Percentiles rank a stretch among this genome's conserved stretches.
phyloP scores from a whole-genome alignment of 495 filamentous ascomycete species.

The Aspergillus asperescens region DNA sequence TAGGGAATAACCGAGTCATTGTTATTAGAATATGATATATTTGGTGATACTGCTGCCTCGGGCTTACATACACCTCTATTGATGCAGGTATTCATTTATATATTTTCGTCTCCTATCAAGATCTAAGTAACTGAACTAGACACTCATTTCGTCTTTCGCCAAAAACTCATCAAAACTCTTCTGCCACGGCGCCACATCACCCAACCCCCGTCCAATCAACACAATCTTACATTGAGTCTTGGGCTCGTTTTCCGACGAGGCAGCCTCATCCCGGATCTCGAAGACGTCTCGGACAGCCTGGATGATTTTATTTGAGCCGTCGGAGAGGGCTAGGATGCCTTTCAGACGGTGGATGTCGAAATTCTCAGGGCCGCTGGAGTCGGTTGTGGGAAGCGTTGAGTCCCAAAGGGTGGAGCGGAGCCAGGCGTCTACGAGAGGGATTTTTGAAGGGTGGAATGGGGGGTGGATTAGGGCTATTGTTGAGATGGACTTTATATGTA shows the following conservation, averaged over 20 bases:
- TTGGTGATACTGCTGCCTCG: too few relatives aligned
- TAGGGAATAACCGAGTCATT: too few relatives aligned
- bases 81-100: constrained; percentile 8
- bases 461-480: constrained; percentile 67
- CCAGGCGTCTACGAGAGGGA: constrained; percentile 71
- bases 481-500: constrained; percentile 65
- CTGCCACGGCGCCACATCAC: constrained; percentile 28
- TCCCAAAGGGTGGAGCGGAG: constrained; percentile 83
- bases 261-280: constrained; percentile 67
- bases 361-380: too few relatives aligned
- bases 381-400: constrained; percentile 44
- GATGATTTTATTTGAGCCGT: constrained; percentile 66
- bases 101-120: too few relatives aligned
- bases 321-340: constrained; percentile 58
- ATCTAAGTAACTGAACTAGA: too few relatives aligned
- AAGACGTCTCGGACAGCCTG: constrained; percentile 93
- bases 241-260: constrained; percentile 10
- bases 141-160: not conserved
- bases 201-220: constrained; percentile 67
- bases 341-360: constrained; percentile 86
- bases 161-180: constrained; percentile 34
- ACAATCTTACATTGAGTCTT: constrained; percentile 62
- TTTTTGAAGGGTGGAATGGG: constrained; percentile 43
- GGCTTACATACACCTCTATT: too few relatives aligned
- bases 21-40: too few relatives aligned